Percentiles rank a stretch among this genome's conserved stretches.
These are phyloP conservation scores for Hypomontagnella submonticulosa DNA, from an alignment of 495 filamentous ascomycete species.

Conservation along the genomic window DNA sequence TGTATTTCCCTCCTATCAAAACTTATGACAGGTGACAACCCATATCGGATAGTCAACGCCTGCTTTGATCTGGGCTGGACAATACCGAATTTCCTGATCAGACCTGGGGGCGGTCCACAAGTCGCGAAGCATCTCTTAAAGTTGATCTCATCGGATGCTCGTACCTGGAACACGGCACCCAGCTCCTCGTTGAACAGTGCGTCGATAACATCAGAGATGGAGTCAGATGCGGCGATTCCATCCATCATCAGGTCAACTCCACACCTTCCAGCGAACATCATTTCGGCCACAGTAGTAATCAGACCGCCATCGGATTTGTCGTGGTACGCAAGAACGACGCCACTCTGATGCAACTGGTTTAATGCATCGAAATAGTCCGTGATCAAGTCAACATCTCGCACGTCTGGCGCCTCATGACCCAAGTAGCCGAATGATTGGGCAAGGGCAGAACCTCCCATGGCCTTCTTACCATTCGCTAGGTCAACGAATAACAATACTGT, in stretches of 20 bases:
- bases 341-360: slow-evolving; percentile 83
- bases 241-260: slow-evolving; percentile 89
- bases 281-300: slow-evolving; percentile 90
- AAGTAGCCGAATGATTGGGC: slow-evolving; percentile 92
- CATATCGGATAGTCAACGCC: slow-evolving; percentile 77
- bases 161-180: slow-evolving; percentile 96
- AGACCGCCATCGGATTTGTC: slow-evolving; percentile 94
- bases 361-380: slow-evolving; percentile 94
- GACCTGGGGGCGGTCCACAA: slow-evolving; percentile 81
- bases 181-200: slow-evolving; percentile 95
- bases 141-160: slow-evolving; percentile 80
- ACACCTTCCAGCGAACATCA: slow-evolving; percentile 98
- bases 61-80: slow-evolving; percentile 78
- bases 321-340: slow-evolving; percentile 93
- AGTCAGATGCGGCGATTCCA: slow-evolving; percentile 65
- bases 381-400: slow-evolving; percentile 81
- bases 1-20: slow-evolving; percentile 79
- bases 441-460: slow-evolving; percentile 90
- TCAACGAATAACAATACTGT: slow-evolving; percentile 92
- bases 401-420: slow-evolving; percentile 84
- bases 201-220: slow-evolving; percentile 72
- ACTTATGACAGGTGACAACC: slow-evolving; percentile 71
- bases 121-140: slow-evolving; percentile 94
- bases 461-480: slow-evolving; percentile 78
- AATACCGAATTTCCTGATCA: slow-evolving; percentile 84